Base-by-base conservation (phyloP, 1,139 yeast genomes). In the Entelexis sorbosivorans region DNA sequence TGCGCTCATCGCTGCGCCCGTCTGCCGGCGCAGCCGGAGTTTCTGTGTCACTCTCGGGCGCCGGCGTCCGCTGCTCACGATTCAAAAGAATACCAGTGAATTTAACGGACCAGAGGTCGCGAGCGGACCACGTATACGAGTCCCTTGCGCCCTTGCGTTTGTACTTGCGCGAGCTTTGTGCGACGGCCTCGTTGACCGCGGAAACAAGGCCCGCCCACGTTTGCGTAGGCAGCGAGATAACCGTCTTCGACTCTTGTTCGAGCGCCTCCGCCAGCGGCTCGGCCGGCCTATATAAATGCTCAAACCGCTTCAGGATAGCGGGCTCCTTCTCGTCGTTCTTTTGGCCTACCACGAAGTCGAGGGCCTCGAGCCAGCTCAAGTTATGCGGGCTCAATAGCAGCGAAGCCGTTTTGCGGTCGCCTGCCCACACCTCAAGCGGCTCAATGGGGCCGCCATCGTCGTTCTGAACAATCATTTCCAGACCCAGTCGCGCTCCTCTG, bases 401-500 rank as follows among this genome's bases (percentile, higher is more conserved):
- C 20, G 24, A 5, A 3, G 52, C 50, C 22, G n/a, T 24, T 2
- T 10, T 13, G n/a, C 22, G 44, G 32, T 52, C 46, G 2, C 39
- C 24, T 5, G 3, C 11, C 57, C 57, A 54, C 5, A 36, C n/a
- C 16, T 45, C 46, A 3, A 54, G 29, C 11, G 57, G 54, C n/a
- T 33, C 34, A 5, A 61, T 50, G 1, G 64, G 58, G 26, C 66
- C 55, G 0, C 60, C 55, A 3, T 62, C 60, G 1, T 47, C 48
- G 31, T 64, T 58, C 36, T 61, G 57, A 5, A 64, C 60, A n/a
- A 79, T 77, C 58, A 79, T 78, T 61, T 89, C 97, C 43, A 84
- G 64, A 0, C 82, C 72, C 50, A 74, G 74, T 47, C 91, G 68
- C 0, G 84, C 77, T 17, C 86, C 66, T 50, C 81, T 72, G 14